Base-by-base conservation (phyloP, 176 grass and related monocot genomes). In the Eleusine indica region DNA sequence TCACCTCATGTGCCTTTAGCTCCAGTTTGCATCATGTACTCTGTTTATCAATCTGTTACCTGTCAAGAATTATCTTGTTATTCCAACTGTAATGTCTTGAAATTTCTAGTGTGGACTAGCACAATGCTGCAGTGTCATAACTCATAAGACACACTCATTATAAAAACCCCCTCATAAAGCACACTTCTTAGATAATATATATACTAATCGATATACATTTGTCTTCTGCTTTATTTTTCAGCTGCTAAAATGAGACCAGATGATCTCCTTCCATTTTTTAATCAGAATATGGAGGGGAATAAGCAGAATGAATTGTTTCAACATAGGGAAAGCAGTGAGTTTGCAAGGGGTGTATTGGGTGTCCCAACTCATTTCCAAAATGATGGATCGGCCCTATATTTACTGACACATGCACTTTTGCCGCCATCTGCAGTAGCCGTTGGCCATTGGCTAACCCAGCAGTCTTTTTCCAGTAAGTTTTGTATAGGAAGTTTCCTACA, bases 301-400 rank as follows among this genome's bases (percentile, higher is more conserved):
- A 89, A 88, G 54, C 64, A 72, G 30, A 89, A 77, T 46, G 76
- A 86, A 84, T 77, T 53, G 28, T 80, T 78, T 88, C 29, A 76
- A 88, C 46, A 82, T 53, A 67, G 71, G 57, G 82, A 71, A 83
- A 77, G 57, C 77, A 71, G 11, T 40, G 77, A 82, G 38, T 79
- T 78, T 77, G 58, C 88, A 77, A 73, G 83, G 73, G 82, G 73
- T 81, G 40, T 67, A 66, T 84, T 95, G 71, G 95, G 95, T 86
- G 72, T 93, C 61, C 92, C 92, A 88, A 95, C 87, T 87, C 89
- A 98, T 86, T 98, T 98, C 56, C 79, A 91, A 80, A 98, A 98
- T 89, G 93, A 95, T 77, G 95, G 95, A 81, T 95, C 89, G 7
- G 64, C 87, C 25, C 41, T 98, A 51, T 95, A 95, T 78, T 80